Percentiles rank a stretch among this genome's conserved stretches.
These are phyloP conservation scores for Apiospora malaysiana DNA, from an alignment of 2,329 filamentous ascomycete genomes.

Conservation along the genomic window DNA sequence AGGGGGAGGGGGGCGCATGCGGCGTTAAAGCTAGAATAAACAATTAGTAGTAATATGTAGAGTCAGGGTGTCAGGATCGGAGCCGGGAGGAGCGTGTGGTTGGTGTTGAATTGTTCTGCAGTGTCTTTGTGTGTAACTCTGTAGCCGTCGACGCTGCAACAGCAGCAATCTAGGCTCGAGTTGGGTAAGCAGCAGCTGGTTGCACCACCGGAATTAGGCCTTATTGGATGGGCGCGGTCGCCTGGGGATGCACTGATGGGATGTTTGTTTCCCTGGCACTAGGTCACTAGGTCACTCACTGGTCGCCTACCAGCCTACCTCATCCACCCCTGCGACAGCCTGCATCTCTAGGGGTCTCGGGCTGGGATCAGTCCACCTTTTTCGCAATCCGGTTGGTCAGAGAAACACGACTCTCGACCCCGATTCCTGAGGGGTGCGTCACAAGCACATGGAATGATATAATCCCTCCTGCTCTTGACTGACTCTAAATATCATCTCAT, in stretches of 20 bases:
- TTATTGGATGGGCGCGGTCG: neutral
- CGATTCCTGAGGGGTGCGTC: neutral
- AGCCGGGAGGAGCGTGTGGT: neutral
- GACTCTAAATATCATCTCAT: neutral
- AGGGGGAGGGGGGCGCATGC: constrained; percentile 5
- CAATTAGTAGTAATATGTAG: neutral
- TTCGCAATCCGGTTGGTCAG: constrained; percentile 2
- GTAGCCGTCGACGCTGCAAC: neutral
- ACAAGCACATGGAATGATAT: constrained; percentile 10
- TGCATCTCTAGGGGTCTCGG: constrained; percentile 10
- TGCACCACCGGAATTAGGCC: neutral
- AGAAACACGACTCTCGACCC: constrained; percentile 3
- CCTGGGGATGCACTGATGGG: neutral
- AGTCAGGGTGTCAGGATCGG: neutral
- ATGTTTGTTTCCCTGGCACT: neutral
- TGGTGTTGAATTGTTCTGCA: neutral
- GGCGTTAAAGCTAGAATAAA: constrained; percentile 8
- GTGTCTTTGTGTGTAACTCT: too few species aligned
- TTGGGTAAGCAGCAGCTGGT: neutral
- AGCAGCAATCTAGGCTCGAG: constrained; percentile 1
- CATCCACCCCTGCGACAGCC: neutral
- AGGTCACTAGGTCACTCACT: too few species aligned
- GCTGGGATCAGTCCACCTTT: constrained; percentile 11
- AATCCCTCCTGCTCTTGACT: constrained; percentile 11
- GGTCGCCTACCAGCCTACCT: too few species aligned